Evolutionary conservation across 768 basidiomycete genomes (phyloP).

Genomic region (Amanita polypyramis): DNA sequence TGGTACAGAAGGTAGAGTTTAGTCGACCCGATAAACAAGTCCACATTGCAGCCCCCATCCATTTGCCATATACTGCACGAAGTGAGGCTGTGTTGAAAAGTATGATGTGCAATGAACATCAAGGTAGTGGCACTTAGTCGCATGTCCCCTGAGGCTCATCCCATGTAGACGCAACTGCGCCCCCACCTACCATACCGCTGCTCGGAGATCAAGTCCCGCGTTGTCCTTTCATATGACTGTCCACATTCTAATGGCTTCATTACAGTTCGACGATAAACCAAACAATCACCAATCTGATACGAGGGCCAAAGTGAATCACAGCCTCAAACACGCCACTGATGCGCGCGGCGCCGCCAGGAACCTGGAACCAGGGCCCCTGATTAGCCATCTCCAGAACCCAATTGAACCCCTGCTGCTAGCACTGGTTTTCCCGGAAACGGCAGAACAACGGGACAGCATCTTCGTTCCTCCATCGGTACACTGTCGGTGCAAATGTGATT

Average conservation of each 20-base stretch:
- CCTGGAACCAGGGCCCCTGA: background rate
- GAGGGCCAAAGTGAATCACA: background rate
- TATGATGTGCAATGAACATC: slow-evolving; percentile 19
- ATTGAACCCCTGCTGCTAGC: background rate
- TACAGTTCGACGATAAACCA: background rate
- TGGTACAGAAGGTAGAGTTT: background rate
- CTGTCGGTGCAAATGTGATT: background rate
- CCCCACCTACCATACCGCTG: background rate
- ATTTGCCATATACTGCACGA: slow-evolving; percentile 19
- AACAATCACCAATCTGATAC: too few species aligned
- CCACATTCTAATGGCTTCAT: background rate
- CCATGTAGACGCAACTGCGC: background rate
- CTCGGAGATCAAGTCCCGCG: background rate
- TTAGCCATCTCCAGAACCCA: background rate
- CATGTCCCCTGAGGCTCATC: background rate
- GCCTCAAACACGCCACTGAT: background rate
- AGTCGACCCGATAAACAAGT: slow-evolving; percentile 5
- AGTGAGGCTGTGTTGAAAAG: slow-evolving; percentile 18
- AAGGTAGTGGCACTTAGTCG: slow-evolving; percentile 7
- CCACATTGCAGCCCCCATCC: slow-evolving; percentile 20
- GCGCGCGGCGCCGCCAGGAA: background rate
- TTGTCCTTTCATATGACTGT: background rate
- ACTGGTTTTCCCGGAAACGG: background rate
- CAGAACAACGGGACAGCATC: background rate
- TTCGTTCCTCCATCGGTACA: background rate